These are phyloP conservation scores for Bolboschoenoplectus hybrid DNA, from an alignment of 202 grass and related monocot species.

Conservation along the genomic window DNA sequence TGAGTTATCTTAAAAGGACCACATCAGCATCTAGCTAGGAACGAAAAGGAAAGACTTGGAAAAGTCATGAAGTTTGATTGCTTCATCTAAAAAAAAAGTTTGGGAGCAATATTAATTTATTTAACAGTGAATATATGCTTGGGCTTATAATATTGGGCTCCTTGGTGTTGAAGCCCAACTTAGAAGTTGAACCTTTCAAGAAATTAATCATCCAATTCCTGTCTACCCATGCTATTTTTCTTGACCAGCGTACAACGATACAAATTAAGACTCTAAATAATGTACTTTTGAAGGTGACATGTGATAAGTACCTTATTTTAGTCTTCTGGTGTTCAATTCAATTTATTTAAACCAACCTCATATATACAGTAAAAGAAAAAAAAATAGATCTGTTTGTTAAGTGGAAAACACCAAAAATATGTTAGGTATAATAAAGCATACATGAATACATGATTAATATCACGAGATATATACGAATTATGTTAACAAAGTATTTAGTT, in stretches of 20 bases:
- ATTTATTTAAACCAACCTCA: neutral
- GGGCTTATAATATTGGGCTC: neutral
- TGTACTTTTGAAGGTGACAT: neutral
- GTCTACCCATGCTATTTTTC: neutral
- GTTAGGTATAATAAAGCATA: neutral
- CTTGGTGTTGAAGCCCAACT: neutral
- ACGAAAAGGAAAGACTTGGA: neutral
- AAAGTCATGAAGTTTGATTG: neutral
- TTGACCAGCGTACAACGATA: neutral
- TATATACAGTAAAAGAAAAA: neutral
- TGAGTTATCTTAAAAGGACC: neutral
- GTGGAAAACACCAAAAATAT: neutral
- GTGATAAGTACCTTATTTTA: slow-evolving; percentile 2
- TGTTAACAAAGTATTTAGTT: neutral
- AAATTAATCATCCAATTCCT: neutral
- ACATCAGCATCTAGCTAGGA: neutral
- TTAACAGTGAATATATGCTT: neutral
- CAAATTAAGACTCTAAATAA: too few species aligned
- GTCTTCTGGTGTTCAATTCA: neutral
- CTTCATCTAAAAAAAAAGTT: neutral
- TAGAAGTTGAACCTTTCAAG: neutral
- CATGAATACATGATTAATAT: neutral
- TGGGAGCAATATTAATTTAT: neutral
- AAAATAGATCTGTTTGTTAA: neutral
- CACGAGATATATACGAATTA: too few species aligned